phyloP scores from a whole-genome alignment of 169 alveolate species.

The Cryptosporidium sp. region DNA sequence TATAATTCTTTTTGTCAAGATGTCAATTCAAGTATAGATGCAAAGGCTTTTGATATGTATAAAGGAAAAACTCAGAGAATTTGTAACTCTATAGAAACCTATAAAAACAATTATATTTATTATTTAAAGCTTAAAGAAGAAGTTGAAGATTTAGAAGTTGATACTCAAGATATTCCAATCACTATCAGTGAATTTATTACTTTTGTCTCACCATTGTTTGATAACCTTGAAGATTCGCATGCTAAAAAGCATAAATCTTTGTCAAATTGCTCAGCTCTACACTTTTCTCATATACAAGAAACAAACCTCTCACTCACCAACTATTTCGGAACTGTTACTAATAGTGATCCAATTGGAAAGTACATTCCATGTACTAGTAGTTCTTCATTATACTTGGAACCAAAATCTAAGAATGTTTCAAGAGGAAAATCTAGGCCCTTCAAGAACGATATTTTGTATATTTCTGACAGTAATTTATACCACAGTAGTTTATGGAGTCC shows the following conservation, averaged over 20 bases:
- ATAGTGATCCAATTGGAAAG: conserved; percentile 12
- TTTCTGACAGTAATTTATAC: conserved; percentile 36
- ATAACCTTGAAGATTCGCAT: not conserved
- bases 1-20: not conserved
- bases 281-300: conserved; percentile 18
- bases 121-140: not conserved
- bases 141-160: not conserved
- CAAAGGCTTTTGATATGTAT: conserved; percentile 13
- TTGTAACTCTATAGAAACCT: conserved; percentile 51
- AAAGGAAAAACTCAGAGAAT: conserved; percentile 28
- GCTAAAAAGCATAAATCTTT: not conserved
- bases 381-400: conserved; percentile 27
- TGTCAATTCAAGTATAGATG: not conserved
- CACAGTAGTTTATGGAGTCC: conserved; percentile 74
- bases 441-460: not conserved
- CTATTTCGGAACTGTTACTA: conserved; percentile 45
- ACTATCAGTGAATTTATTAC: conserved; percentile 46
- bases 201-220: conserved; percentile 33
- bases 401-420: conserved; percentile 22
- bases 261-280: conserved; percentile 3
- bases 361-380: conserved; percentile 17
- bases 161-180: conserved; percentile 5
- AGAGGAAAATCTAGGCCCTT: conserved; percentile 50
- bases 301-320: conserved; percentile 53
- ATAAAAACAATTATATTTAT: conserved; percentile 6